Evolutionary conservation across 169 alveolate genomes (phyloP), one percentile per base, ranked within the genome.

Genomic region (Eimeria falciformis): DNA sequence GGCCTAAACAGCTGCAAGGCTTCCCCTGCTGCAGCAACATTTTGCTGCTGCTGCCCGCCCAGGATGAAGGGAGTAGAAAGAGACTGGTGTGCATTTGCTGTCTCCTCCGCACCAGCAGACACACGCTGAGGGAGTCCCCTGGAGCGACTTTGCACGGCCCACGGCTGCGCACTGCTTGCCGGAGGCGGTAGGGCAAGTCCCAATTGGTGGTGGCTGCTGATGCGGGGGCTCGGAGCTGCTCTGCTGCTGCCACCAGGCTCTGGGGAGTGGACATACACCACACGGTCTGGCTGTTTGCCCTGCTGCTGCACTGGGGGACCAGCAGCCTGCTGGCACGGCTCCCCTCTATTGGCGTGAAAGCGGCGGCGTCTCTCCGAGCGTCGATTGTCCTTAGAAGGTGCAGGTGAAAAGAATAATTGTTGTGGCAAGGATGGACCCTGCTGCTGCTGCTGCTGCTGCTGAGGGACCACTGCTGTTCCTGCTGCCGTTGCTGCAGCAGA

Each of bases 81-180:
- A n/a, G 62, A 50, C 62, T 50, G 62, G n/a, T 50, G 62, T 14
- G 62, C 82, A 4, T 9, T 55, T 29, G 82, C 82, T 29, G 82
- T 55, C 29, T 17, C 50, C 21, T 11, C 82, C 2, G 58, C 56
- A 71, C 46, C 82, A 71, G 82, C 82, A 37, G 82, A 50, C 18
- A 37, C 3, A 71, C 23, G 56, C 29, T 17, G 23, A 33, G 82
- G 21, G 58, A n/a, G 56, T 33, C 25, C 33, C 55, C 58, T 27
- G 46, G 27, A 23, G 77, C 46, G 43, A 14, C 27, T 3, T 14
- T 14, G 46, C n/a, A 66, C 5, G 4, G 56, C 82, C 82, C 33
- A 33, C 82, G 25, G 82, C 82, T 71, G 82, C 82, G 82, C 82
- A 33, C 82, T 71, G 82, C 82, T 71, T 5, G 82, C 55, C 55